Evolutionary conservation across 225 moss, liverwort and hornwort genomes (phyloP), one percentile per base, ranked within the genome.

Genomic region (Climacium dendroides): DNA sequence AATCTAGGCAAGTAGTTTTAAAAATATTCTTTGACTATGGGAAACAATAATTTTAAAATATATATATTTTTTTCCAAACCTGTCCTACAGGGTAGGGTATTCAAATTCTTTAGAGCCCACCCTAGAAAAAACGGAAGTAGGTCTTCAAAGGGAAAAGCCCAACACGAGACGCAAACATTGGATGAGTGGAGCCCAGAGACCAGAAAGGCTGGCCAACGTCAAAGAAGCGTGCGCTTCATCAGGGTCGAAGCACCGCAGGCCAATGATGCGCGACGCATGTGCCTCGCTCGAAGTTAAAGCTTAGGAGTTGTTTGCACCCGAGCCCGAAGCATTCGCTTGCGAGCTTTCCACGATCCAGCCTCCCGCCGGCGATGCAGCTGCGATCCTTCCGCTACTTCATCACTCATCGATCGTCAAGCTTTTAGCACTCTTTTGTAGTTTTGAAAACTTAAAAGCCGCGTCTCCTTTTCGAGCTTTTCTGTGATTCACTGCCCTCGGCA

Each of bases 191-290:
- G 53, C 50, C 85, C 65, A 15, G 50, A 8, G 6, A 48, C 14
- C 4, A 10, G 18, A 30, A 47, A 59, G n/a, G 60, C 5, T 24
- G 39, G 76, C 85, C 64, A 77, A 24, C 17, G 32, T 76, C 61
- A 60, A 87, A 52, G 87, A 39, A 63, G 82, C 82, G 74, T 82
- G 82, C 64, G 14, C 39, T 34, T n/a, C 25, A 43, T 86, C 76
- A 52, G 63, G 22, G 23, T 17, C 66, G 34, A 60, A 50, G 50
- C 4, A 50, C 50, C 9, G 26, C 43, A 71, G 55, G 74, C 64
- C 87, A 82, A 87, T 87, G 87, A 76, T 57, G 82, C n/a, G 55
- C 45, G 54, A 65, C 66, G 55, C 82, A 87, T 65, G 87, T 83
- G 75, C 76, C 37, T 37, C 79, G 39, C 15, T 22, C 3, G 19